Conservation (phyloP, 164 flowering plant genomes). For the Amborella trichopoda region DNA sequence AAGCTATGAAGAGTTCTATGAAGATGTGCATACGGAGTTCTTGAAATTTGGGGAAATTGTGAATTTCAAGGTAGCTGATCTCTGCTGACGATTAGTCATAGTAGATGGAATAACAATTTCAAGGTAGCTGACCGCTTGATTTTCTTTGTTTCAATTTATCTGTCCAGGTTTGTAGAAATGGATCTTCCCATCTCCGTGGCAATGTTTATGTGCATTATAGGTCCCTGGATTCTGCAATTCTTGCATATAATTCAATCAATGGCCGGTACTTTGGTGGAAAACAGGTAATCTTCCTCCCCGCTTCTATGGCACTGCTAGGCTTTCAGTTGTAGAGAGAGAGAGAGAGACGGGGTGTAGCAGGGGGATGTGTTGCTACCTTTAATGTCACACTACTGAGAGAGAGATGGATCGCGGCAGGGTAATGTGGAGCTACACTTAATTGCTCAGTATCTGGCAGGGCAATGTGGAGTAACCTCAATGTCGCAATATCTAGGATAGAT, state of each 20-base stretch:
- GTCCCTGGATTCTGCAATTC: constrained; percentile 66
- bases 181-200: constrained; percentile 89
- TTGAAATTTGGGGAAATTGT: constrained; percentile 89
- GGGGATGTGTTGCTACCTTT: too few species aligned
- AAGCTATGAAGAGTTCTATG: constrained; percentile 86
- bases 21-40: constrained; percentile 96
- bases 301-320: too few species aligned
- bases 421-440: too few species aligned
- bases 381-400: too few species aligned
- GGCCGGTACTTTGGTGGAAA: constrained; percentile 95
- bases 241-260: constrained; percentile 56
- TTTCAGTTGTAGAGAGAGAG: too few species aligned
- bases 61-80: constrained; percentile 73
- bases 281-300: constrained; percentile 62
- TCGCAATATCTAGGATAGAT: too few species aligned
- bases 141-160: neutral
- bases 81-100: neutral
- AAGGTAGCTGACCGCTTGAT: neutral
- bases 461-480: too few species aligned
- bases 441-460: too few species aligned
- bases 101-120: neutral
- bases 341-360: too few species aligned
- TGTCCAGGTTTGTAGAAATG: constrained; percentile 81
- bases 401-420: too few species aligned
- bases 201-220: constrained; percentile 89